Base-by-base conservation (phyloP, 257 asterid genomes). In the Coffea eugenioides region DNA sequence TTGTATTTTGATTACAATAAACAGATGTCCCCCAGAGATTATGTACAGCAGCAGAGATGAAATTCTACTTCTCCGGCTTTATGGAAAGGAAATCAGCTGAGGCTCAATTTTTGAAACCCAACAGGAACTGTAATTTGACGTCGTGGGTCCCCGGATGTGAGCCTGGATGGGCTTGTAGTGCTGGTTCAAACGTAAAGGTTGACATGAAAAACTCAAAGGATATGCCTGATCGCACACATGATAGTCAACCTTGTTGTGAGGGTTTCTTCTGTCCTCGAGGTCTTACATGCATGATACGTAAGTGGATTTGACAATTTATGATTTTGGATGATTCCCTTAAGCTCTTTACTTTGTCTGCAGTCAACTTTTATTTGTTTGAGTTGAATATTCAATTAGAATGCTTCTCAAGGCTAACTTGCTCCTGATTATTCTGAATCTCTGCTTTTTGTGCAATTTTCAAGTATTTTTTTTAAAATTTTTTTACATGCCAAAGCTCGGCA, bases 201-300 rank as follows among this genome's bases (percentile, higher is more conserved):
- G 97, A 96, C 90, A 88, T 96, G 78, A 92, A 88, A 82, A 90
- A 94, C 77, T 72, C 92, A 49, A 84, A 80, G 69, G 88, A 83
- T 56, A 82, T 94, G 61, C 99, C 99, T 15, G 88, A 87, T 67
- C 87, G 99, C 73, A 83, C 86, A 66, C 80, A 18, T 69, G 91
- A 88, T 68, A 80, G 94, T 69, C 90, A 88, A 79, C 97, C 98
- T 78, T 96, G 99, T 79, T 96, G 99, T 74, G 97, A 88, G 52
- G 99, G 99, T 6, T 96, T 96, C 82, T 94, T 92, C 88, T 94
- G 98, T 86, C 99, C 98, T 31, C 83, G 91, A 62, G 99, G 98
- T 80, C 93, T 96, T 88, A 94, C 99, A 79, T 96, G 98, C 96
- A 96, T 96, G 99, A 96, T 96, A 72, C 97, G 98, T 96, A 86